These are phyloP conservation scores for Neofusicoccum umdonicola DNA, from an alignment of 2,329 filamentous ascomycete species.

Conservation along the genomic window DNA sequence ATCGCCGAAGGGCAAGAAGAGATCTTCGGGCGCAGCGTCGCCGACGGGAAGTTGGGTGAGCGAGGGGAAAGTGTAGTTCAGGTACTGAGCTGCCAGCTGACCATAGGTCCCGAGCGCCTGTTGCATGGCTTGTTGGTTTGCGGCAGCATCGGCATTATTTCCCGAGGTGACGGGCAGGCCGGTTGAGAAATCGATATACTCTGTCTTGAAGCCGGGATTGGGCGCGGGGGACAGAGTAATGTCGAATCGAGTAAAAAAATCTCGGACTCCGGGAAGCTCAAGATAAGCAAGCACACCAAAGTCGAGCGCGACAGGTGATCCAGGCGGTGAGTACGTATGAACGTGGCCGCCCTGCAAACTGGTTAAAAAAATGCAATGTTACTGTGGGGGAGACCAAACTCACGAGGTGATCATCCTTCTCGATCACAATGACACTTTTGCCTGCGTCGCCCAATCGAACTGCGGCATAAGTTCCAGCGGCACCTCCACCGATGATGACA, in stretches of 20 bases:
- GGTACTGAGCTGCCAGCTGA: constrained; percentile 33
- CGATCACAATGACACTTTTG: constrained; percentile 42
- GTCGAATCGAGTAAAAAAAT: constrained; percentile 48
- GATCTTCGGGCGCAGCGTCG: constrained; percentile 43
- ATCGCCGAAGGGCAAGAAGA: constrained; percentile 48
- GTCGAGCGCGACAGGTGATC: constrained; percentile 34
- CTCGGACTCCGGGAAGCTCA: constrained; percentile 40
- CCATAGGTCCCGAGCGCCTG: constrained; percentile 26
- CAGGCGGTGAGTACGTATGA: constrained; percentile 45
- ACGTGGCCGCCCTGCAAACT: constrained; percentile 46
- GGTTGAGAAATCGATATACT: constrained; percentile 29
- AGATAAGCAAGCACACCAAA: constrained; percentile 41
- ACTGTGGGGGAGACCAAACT: neutral
- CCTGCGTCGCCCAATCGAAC: constrained; percentile 38
- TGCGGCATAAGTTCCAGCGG: constrained; percentile 41
- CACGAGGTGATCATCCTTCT: constrained; percentile 34
- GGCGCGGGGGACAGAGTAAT: constrained; percentile 28
- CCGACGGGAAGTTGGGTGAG: neutral
- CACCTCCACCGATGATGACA: constrained; percentile 44
- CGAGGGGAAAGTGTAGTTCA: constrained; percentile 22
- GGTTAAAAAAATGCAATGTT: neutral
- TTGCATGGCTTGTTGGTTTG: neutral
- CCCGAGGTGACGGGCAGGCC: constrained; percentile 19
- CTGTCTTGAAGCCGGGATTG: neutral
- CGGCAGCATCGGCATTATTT: neutral